phyloP scores from a whole-genome alignment of 768 basidiomycete genomes.

The Gelatoporia subvermispora region DNA sequence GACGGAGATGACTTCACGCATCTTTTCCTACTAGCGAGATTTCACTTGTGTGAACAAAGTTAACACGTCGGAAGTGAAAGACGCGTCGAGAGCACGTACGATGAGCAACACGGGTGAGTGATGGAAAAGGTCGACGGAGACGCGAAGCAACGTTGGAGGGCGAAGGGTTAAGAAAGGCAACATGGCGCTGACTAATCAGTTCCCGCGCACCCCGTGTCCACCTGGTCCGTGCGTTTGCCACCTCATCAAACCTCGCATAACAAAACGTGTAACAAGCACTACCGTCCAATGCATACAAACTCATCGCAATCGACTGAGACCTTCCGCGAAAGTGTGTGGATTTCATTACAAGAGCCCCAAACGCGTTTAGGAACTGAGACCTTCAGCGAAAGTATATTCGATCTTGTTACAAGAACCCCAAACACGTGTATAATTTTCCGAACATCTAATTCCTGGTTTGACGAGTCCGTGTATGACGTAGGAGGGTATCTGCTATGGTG shows the following conservation, averaged over 20 bases:
- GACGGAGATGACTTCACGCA: slow-evolving; percentile 97
- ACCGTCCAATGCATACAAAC: too few relatives aligned
- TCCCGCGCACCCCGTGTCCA: slow-evolving; percentile 10
- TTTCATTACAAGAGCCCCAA: too few relatives aligned
- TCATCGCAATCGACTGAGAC: too few relatives aligned
- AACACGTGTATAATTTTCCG: too few relatives aligned
- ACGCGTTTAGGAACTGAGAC: too few relatives aligned
- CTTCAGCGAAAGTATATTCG: too few relatives aligned
- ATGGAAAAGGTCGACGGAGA: slow-evolving; percentile 27
- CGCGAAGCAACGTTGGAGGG: slow-evolving; percentile 27
- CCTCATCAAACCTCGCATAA: slow-evolving; percentile 2
- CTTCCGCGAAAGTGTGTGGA: too few relatives aligned
- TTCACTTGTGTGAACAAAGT: slow-evolving; percentile 7
- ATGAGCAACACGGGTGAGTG: slow-evolving; percentile 19
- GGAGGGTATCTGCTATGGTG: too few relatives aligned
- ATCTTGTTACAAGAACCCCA: too few relatives aligned
- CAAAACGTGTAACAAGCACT: too few relatives aligned
- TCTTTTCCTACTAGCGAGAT: slow-evolving; percentile 30
- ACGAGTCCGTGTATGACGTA: too few relatives aligned
- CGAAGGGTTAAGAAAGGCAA: slow-evolving; percentile 38
- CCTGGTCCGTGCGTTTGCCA: slow-evolving; percentile 13
- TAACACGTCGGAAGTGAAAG: background rate
- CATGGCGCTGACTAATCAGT: slow-evolving; percentile 22
- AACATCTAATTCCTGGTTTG: too few relatives aligned
- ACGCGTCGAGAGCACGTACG: slow-evolving; percentile 15